These are phyloP conservation scores for Plasmodium coatneyi DNA, from an alignment of 169 alveolate species.

Conservation along the genomic window DNA sequence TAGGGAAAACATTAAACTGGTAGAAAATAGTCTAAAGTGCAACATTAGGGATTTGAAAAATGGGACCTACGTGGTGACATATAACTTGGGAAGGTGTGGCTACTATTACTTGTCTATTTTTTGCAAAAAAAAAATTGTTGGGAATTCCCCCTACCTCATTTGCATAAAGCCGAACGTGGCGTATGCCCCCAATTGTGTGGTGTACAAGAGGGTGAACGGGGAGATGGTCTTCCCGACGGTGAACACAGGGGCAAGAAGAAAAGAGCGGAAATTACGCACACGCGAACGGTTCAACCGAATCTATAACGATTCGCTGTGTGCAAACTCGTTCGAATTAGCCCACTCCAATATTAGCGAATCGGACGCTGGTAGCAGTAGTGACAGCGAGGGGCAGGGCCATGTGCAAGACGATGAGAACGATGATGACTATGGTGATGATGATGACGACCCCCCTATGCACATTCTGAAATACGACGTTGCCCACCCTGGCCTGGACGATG, in stretches of 20 bases:
- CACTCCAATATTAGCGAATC: background rate
- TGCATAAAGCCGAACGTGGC: constrained; percentile 37
- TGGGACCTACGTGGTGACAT: constrained; percentile 65
- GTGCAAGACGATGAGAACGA: background rate
- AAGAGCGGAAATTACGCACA: background rate
- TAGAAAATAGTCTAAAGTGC: constrained; percentile 24
- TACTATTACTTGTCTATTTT: constrained; percentile 53
- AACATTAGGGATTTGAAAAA: constrained; percentile 44
- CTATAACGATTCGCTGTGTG: constrained; percentile 3
- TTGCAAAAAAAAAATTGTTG: constrained; percentile 37
- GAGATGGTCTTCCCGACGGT: background rate
- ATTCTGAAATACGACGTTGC: background rate
- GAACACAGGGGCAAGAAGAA: background rate
- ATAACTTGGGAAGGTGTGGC: constrained; percentile 31
- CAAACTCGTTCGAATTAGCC: background rate
- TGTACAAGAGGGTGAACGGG: constrained; percentile 20
- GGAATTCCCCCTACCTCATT: constrained; percentile 45
- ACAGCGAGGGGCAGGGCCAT: background rate
- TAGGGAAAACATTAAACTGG: constrained; percentile 17
- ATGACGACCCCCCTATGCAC: background rate
- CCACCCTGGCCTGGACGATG: no score
- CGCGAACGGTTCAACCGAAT: background rate
- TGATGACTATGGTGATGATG: background rate
- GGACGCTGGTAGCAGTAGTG: background rate
- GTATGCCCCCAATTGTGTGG: constrained; percentile 47